Evolutionary conservation across 331 rosid species (phyloP), one percentile per base, ranked within the genome.

Genomic region (Spiraea crenata): DNA sequence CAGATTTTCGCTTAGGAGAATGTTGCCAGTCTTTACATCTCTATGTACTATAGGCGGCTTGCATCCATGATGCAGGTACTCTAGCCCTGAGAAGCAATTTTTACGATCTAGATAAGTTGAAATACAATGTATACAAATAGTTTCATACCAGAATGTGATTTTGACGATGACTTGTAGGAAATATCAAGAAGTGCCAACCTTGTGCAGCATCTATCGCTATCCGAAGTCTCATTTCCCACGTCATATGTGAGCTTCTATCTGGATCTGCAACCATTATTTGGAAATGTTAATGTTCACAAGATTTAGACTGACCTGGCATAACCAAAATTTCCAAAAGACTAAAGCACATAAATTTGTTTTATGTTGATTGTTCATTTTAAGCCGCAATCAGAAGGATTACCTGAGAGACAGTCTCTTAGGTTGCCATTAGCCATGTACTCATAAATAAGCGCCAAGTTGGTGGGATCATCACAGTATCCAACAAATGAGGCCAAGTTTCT

Each of bases 51-150:
- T 85, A 6, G 92, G 78, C 54, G 90, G 96, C 72, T 79, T 85
- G 86, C 90, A 86, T 71, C 92, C 92, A 54, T 89, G 85, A 73
- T 89, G 92, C 57, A 89, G 77, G 71, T 86, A 86, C 64, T 89
- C 96, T 51, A 86, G 76, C n/a, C 96, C 92, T 86, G 77, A 31
- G 50, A 52, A 31, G n/a, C 15, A 51, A 51, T 9, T 67, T 67
- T 67, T 4, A 40, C 50, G 6, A 4, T 67, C 19, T 19, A 31
- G 7, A 0, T 67, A 16, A 67, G 42, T 51, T 5, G 38, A 25
- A 20, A 37, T 25, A 25, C 9, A 25, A 20, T 31, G 11, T 56
- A 12, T 10, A 47, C 20, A 72, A 56, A 71, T 59, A 56, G 25
- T 42, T 7, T 42, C 17, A 42, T 8, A 17, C 17, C 60, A 50